A percentile compares a stretch with the other conserved stretches of the same genome.
Evolutionary conservation across 768 basidiomycete species (phyloP).

Genomic region (Tylopilus subfusipes): DNA sequence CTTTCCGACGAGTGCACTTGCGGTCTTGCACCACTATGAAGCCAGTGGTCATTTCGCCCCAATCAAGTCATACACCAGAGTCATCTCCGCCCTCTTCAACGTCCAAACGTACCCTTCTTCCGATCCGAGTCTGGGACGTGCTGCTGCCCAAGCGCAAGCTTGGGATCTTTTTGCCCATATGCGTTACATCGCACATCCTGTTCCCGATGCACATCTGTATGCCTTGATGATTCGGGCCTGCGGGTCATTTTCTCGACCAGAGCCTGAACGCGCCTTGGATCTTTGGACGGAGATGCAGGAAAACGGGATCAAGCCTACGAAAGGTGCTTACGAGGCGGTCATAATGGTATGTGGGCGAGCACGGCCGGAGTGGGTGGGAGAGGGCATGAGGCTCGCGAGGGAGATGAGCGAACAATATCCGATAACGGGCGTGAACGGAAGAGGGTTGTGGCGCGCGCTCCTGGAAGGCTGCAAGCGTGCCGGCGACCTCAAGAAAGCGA

Average conservation of each 20-base stretch:
- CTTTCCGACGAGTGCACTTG: slow-evolving; percentile 62
- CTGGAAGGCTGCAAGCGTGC: slow-evolving; percentile 85
- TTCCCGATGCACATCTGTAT: slow-evolving; percentile 70
- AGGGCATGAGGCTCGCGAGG: slow-evolving; percentile 79
- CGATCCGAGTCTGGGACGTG: slow-evolving; percentile 27
- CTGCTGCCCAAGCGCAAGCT: slow-evolving; percentile 66
- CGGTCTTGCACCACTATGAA: slow-evolving; percentile 73
- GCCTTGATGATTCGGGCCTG: slow-evolving; percentile 87
- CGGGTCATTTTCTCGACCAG: slow-evolving; percentile 54
- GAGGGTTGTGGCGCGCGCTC: slow-evolving; percentile 74
- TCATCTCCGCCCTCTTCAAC: slow-evolving; percentile 58
- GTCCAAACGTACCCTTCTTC: slow-evolving; percentile 34
- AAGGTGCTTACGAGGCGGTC: slow-evolving; percentile 72
- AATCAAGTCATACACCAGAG: slow-evolving; percentile 67
- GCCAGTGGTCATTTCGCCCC: slow-evolving; percentile 57
- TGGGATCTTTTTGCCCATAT: slow-evolving; percentile 96
- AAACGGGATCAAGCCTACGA: slow-evolving; percentile 56
- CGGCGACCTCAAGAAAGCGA: slow-evolving; percentile 75
- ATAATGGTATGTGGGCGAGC: slow-evolving; percentile 77
- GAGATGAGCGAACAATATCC: slow-evolving; percentile 78
- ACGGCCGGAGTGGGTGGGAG: slow-evolving; percentile 66
- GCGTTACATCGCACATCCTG: slow-evolving; percentile 90
- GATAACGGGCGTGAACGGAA: slow-evolving; percentile 34
- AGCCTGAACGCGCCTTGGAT: slow-evolving; percentile 90
- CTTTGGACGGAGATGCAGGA: slow-evolving; percentile 94